Percentiles rank a stretch among this genome's conserved stretches.
Evolutionary conservation across 208 protist species (phyloP).

Genomic region (Leishmania mexicana): DNA sequence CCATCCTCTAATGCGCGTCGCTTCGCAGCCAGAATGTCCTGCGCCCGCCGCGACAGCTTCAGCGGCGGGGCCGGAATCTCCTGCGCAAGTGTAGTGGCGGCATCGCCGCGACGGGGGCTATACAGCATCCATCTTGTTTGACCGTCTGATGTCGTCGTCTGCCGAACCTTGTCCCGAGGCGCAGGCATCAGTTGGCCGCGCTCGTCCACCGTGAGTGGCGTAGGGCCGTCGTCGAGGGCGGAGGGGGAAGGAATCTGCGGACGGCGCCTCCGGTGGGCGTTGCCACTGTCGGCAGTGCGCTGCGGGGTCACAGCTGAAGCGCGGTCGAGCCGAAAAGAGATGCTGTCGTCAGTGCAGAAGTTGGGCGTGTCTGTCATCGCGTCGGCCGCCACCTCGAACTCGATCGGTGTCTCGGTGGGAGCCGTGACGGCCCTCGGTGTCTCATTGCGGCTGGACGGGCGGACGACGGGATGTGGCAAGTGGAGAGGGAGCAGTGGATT

Average conservation of each 20-base stretch:
- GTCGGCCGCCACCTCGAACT: slow-evolving; percentile 10
- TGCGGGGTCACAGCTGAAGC: slow-evolving; percentile 17
- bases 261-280: slow-evolving; percentile 20
- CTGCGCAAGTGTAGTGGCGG: slow-evolving; percentile 16
- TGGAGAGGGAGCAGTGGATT: slow-evolving; percentile 4
- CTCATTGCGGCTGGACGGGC: neutral
- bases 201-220: slow-evolving; percentile 42
- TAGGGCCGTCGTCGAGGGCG: slow-evolving; percentile 39
- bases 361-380: slow-evolving; percentile 26
- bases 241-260: slow-evolving; percentile 54
- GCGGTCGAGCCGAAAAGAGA: slow-evolving; percentile 33
- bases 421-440: slow-evolving; percentile 12
- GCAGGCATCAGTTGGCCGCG: slow-evolving; percentile 38
- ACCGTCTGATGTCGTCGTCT: slow-evolving; percentile 50
- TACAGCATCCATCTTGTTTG: slow-evolving; percentile 62
- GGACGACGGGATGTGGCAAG: slow-evolving; percentile 16
- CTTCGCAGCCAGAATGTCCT: slow-evolving; percentile 58
- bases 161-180: slow-evolving; percentile 43
- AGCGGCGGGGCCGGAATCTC: slow-evolving; percentile 59
- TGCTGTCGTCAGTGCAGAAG: slow-evolving; percentile 32
- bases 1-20: slow-evolving; percentile 41
- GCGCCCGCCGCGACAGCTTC: slow-evolving; percentile 62
- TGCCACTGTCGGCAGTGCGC: slow-evolving; percentile 1
- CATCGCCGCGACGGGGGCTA: slow-evolving; percentile 33
- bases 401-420: slow-evolving; percentile 14